These are phyloP conservation scores for Fusarium veterinarium DNA, from an alignment of 2,329 filamentous ascomycete genomes.

Conservation along the genomic window DNA sequence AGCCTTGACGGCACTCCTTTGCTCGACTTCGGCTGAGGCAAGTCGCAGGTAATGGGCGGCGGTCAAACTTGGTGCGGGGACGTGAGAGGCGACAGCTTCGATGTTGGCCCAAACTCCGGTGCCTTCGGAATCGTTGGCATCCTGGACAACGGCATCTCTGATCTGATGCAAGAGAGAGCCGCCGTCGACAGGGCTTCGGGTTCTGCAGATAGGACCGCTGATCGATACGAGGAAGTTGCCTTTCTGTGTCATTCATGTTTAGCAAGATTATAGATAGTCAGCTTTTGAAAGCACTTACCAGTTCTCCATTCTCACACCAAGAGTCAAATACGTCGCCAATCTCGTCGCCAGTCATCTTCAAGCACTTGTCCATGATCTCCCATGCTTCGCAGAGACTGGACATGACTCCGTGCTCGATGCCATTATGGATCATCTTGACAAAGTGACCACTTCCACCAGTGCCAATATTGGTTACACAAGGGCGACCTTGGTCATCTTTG, in stretches of 20 bases:
- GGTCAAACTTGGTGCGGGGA: conserved; percentile 73
- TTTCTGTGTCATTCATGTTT: not conserved
- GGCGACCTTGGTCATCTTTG: conserved; percentile 65
- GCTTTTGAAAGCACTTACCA: conserved; percentile 44
- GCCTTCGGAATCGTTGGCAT: conserved; percentile 73
- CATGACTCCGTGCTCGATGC: conserved; percentile 80
- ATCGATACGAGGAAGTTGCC: conserved; percentile 73
- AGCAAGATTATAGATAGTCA: not conserved
- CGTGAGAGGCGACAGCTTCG: conserved; percentile 70
- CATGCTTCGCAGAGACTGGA: conserved; percentile 72
- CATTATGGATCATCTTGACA: conserved; percentile 82
- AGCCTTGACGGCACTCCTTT: conserved; percentile 61
- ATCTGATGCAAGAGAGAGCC: conserved; percentile 69
- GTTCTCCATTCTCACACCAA: conserved; percentile 70
- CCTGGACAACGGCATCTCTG: conserved; percentile 78
- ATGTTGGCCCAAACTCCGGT: conserved; percentile 74
- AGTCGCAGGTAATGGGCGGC: conserved; percentile 71
- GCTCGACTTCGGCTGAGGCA: conserved; percentile 69
- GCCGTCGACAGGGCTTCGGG: conserved; percentile 53
- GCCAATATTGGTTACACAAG: conserved; percentile 71
- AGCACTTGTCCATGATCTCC: conserved; percentile 68
- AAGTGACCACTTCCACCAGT: conserved; percentile 75
- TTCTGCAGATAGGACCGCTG: conserved; percentile 68
- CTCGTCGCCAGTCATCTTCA: conserved; percentile 69
- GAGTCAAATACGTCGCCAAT: conserved; percentile 68